Base-by-base conservation (phyloP, 805 yeast species). In the Saturnispora serradocipensis region DNA sequence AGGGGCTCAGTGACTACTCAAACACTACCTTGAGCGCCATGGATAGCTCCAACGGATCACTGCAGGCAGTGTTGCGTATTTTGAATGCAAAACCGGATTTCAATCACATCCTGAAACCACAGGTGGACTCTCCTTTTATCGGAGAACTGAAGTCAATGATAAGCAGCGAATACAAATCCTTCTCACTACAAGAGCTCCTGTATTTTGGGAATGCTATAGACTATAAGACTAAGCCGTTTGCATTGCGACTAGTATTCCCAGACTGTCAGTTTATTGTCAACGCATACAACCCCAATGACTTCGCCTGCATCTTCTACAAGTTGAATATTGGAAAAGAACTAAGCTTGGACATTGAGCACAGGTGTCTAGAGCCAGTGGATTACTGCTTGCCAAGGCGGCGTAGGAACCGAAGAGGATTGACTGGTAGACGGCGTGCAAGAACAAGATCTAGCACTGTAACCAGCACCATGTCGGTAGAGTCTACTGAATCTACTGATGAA, bases 201-300 rank as follows among this genome's bases (percentile, higher is more conserved):
- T 55, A 56, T 38, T 65, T 61, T 51, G 71, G 71, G 11, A 64
- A 60, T 45, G 71, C 70, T 5, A 43, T 62, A 3, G 71, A 67
- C 48, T 61, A 50, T 30, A 56, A 52, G 2, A 39, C 25, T 9
- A 61, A 57, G 46, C 69, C 71, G 13, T 67, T 65, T 55, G 58
- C 69, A 2, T 46, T 67, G 24, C 51, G 71, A 15, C 47, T 67
- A 13, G 49, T 61, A 20, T 60, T 66, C 50, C 62, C 68, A 7
- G 53, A 51, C 16, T 63, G 61, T 25, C 66, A 63, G 43, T 57
- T 61, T 36, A 39, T 67, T 8, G 36, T 67, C 5, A 57, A 61
- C 6, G 56, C 61, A 6, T 67, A 63, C 54, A 67, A 61, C 50
- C 60, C 63, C 2, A 53, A 55, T n/a, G 52, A 52, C 24, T 65